Evolutionary conservation across 441 rosid genomes (phyloP).

Genomic region (Rhodomyrtus psidioides): DNA sequence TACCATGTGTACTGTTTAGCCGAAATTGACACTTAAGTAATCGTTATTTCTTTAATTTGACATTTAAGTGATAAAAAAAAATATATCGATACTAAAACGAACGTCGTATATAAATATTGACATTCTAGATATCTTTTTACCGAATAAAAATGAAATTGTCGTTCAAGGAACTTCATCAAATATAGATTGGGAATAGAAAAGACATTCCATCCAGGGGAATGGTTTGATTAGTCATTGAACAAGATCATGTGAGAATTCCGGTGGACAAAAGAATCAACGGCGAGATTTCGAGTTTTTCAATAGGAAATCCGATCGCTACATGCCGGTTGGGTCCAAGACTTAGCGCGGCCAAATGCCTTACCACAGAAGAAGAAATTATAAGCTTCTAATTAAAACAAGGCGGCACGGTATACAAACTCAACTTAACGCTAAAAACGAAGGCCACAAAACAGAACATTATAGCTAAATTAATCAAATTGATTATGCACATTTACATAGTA

Average conservation of each 20-base stretch:
- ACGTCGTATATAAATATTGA: too few species aligned
- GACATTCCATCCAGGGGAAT: background rate
- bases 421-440: background rate
- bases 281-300: background rate
- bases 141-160: background rate
- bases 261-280: background rate
- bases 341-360: background rate
- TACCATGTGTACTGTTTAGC: too few species aligned
- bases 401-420: background rate
- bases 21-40: too few species aligned
- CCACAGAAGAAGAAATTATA: background rate
- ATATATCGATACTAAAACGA: too few species aligned
- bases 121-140: too few species aligned
- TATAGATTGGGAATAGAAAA: too few species aligned
- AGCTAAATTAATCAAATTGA: background rate
- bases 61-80: too few species aligned
- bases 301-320: background rate
- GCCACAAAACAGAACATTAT: background rate
- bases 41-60: too few species aligned
- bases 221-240: background rate
- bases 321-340: background rate
- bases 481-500: background rate
- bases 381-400: background rate
- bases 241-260: background rate
- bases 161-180: too few species aligned